A percentile compares a stretch with the other conserved stretches of the same genome.
Conservation (phyloP, 305 asterid species). For the Fraxinus greggii region DNA sequence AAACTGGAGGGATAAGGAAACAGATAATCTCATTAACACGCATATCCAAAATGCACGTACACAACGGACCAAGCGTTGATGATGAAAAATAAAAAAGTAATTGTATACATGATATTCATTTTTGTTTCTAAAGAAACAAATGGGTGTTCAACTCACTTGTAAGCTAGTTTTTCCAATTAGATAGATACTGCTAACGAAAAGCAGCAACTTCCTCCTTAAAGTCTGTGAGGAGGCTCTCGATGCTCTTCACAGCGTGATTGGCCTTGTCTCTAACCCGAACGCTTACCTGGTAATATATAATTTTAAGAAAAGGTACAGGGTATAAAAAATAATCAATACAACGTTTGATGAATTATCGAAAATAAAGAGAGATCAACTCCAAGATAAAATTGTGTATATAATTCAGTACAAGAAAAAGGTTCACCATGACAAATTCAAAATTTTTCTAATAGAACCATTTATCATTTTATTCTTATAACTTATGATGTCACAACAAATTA, state of each 20-base stretch:
- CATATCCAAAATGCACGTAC: neutral
- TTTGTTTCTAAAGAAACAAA: neutral
- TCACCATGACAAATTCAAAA: neutral
- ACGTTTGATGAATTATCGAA: neutral
- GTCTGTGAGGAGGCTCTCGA: slow-evolving; percentile 41
- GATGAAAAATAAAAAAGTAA: neutral
- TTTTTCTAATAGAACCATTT: neutral
- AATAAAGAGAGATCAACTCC: neutral
- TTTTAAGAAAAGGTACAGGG: neutral
- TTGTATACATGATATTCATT: neutral
- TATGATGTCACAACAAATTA: neutral
- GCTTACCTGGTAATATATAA: slow-evolving; percentile 35
- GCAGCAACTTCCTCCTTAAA: slow-evolving; percentile 46
- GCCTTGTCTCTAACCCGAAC: slow-evolving; percentile 50
- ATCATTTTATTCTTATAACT: neutral
- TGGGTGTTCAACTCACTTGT: neutral
- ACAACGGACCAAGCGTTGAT: neutral
- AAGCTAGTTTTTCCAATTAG: neutral
- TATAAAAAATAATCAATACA: neutral
- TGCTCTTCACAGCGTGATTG: slow-evolving; percentile 31
- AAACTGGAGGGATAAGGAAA: neutral
- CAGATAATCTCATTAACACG: neutral
- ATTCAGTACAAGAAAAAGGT: neutral
- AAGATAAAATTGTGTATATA: neutral
- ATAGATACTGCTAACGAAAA: slow-evolving; percentile 31